Evolutionary conservation across 805 yeast genomes (phyloP).

Genomic region (Kuraishia cidri): DNA sequence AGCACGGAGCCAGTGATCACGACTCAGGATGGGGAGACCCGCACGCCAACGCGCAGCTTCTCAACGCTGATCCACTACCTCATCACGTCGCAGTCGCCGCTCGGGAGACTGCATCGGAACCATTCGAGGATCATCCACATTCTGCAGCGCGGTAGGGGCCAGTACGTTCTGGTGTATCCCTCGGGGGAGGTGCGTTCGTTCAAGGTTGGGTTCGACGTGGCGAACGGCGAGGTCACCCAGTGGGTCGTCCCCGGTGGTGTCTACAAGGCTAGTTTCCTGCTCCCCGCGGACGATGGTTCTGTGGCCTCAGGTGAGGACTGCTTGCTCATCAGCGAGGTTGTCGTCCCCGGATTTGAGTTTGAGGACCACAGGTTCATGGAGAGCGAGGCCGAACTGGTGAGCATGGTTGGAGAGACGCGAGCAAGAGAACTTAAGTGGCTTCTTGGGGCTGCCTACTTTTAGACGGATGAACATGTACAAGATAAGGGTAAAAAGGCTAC

Average conservation of each 20-base stretch:
- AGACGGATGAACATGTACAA: background rate
- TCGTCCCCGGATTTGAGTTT: conserved; percentile 54
- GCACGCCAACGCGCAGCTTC: conserved; percentile 24
- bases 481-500: background rate
- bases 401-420: conserved; percentile 25
- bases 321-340: conserved; percentile 45
- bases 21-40: conserved; percentile 1
- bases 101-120: conserved; percentile 43
- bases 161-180: conserved; percentile 43
- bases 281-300: conserved; percentile 23
- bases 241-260: conserved; percentile 61
- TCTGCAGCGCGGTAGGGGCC: conserved; percentile 46
- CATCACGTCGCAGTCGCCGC: conserved; percentile 38
- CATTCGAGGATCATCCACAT: conserved; percentile 46
- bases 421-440: conserved; percentile 25
- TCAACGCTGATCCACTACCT: conserved; percentile 46
- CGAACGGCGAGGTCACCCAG: conserved; percentile 40
- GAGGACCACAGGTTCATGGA: conserved; percentile 39
- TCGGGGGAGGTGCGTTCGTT: conserved; percentile 39
- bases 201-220: conserved; percentile 40
- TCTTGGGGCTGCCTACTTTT: no score
- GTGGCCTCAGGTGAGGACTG: conserved; percentile 23
- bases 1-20: conserved; percentile 4
- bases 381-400: conserved; percentile 22
- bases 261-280: conserved; percentile 44